phyloP scores from a whole-genome alignment of 2,329 filamentous ascomycete species.

The Neonectria magnoliae region DNA sequence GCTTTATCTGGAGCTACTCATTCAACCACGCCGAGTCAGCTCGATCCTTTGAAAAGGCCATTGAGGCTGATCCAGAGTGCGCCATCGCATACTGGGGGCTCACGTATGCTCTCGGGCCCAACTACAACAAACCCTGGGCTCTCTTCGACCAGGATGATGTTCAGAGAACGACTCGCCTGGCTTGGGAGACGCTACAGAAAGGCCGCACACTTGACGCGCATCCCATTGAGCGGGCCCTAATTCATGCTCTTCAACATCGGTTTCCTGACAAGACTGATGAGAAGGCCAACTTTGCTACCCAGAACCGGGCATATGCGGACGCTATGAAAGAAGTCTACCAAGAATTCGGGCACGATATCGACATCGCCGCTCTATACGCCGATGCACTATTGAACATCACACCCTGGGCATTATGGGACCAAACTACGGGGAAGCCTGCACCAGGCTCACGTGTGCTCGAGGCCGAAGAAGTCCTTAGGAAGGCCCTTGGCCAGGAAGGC shows the following conservation, averaged over 20 bases:
- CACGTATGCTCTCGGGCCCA: conserved; percentile 66
- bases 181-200: neutral
- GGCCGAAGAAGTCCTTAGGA: conserved; percentile 46
- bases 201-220: no score
- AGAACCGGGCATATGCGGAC: conserved; percentile 48
- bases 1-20: conserved; percentile 68
- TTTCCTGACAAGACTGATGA: conserved; percentile 59
- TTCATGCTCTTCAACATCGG: conserved; percentile 68
- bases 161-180: no score
- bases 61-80: conserved; percentile 49
- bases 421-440: conserved; percentile 45
- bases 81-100: conserved; percentile 61
- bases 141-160: conserved; percentile 34
- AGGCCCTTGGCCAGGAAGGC: conserved; percentile 56
- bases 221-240: conserved; percentile 72
- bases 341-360: conserved; percentile 52
- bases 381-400: conserved; percentile 60
- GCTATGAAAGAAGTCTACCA: conserved; percentile 52
- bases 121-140: conserved; percentile 50
- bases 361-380: conserved; percentile 50
- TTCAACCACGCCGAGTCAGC: conserved; percentile 69
- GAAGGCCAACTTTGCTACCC: conserved; percentile 56
- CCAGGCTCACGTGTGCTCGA: conserved; percentile 41
- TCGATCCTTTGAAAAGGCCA: conserved; percentile 58
- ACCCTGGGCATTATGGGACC: conserved; percentile 58